Conservation (phyloP, 352 stramenopile genomes). For the Globisporangium nagaii region DNA sequence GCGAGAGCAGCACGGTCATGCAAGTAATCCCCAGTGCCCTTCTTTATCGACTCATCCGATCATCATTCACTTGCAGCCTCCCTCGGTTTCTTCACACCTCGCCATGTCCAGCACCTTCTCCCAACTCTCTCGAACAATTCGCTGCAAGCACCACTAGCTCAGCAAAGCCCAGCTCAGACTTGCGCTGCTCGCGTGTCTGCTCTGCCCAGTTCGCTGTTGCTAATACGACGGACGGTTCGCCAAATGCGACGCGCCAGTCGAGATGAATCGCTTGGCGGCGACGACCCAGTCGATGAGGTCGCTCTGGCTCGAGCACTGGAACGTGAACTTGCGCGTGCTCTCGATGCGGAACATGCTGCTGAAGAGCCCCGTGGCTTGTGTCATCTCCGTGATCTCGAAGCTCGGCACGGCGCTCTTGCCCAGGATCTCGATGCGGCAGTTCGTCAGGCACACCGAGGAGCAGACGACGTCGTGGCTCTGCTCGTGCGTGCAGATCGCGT, state of each 20-base stretch:
- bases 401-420: conserved; percentile 55
- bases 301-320: conserved; percentile 73
- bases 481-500: conserved; percentile 44
- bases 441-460: conserved; percentile 48
- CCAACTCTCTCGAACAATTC: no score
- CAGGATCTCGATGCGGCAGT: conserved; percentile 75
- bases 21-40: no score
- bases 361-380: conserved; percentile 43
- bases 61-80: no score
- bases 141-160: no score
- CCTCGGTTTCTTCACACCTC: no score
- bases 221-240: conserved; percentile 11
- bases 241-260: conserved; percentile 30
- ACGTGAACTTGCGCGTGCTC: conserved; percentile 61
- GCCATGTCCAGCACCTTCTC: no score
- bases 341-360: conserved; percentile 63
- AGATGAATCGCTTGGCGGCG: conserved; percentile 64
- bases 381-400: conserved; percentile 72
- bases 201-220: no score
- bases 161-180: not conserved
- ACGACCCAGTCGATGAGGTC: conserved; percentile 83
- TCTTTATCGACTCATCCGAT: no score
- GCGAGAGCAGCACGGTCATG: no score
- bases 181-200: not conserved
- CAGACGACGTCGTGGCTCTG: conserved; percentile 41